Conservation (phyloP, 331 rosid genomes). For the Saraca asoca region DNA sequence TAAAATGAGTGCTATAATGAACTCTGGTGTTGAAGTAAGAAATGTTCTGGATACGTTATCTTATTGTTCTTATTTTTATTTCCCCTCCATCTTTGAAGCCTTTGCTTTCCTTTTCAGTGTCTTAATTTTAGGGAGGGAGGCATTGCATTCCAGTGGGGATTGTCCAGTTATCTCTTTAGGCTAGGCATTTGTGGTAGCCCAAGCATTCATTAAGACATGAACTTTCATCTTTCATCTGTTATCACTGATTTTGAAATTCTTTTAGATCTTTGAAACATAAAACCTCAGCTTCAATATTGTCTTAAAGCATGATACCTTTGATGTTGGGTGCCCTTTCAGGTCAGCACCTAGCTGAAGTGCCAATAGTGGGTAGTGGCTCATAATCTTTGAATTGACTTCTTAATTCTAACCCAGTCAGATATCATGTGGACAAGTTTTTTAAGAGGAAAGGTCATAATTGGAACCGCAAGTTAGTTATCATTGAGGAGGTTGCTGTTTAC, state of each 20-base stretch:
- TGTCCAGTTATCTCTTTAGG: conserved; percentile 9
- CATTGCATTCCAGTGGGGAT: background rate
- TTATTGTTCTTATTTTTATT: too few species aligned
- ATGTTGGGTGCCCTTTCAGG: too few species aligned
- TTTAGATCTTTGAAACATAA: conserved; percentile 13
- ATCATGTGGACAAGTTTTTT: background rate
- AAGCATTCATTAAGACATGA: background rate
- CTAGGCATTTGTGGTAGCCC: conserved; percentile 1
- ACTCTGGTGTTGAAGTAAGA: background rate
- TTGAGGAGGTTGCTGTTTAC: conserved; percentile 1
- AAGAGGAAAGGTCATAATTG: conserved; percentile 9
- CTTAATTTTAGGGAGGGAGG: too few species aligned
- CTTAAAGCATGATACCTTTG: background rate
- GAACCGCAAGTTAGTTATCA: background rate
- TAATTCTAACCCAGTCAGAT: background rate
- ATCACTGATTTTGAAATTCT: background rate
- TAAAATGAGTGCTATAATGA: too few species aligned
- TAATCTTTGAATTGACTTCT: background rate
- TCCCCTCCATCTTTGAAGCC: too few species aligned
- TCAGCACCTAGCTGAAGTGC: conserved; percentile 6
- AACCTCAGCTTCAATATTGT: conserved; percentile 12
- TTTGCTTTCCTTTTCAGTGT: too few species aligned
- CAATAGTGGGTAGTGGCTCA: background rate
- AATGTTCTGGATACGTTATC: too few species aligned
- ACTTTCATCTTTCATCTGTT: conserved; percentile 1